Evolutionary conservation across 2,329 filamentous ascomycete genomes (phyloP).

Genomic region (Pyricularia pennisetigena): DNA sequence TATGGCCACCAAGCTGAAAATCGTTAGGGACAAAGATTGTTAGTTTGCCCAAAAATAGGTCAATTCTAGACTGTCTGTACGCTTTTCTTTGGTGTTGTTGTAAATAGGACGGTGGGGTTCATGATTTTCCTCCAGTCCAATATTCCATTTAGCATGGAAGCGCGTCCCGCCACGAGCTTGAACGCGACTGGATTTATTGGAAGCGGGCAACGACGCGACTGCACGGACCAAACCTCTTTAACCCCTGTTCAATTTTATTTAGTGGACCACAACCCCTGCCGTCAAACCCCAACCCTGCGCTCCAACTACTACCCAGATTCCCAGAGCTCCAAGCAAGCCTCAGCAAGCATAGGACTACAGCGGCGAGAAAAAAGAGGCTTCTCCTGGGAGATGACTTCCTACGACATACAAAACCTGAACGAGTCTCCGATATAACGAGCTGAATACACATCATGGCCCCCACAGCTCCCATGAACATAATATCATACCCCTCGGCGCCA

Average conservation of each 20-base stretch:
- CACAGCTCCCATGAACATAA: neutral
- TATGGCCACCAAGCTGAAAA: neutral
- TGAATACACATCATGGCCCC: neutral
- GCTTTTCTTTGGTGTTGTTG: neutral
- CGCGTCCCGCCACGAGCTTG: neutral
- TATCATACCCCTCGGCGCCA: conserved; percentile 1
- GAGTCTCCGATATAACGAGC: neutral
- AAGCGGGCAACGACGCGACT: neutral
- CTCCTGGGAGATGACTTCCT: neutral
- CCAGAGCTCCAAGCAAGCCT: neutral
- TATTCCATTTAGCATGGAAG: neutral
- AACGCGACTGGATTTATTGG: neutral
- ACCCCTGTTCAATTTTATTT: neutral
- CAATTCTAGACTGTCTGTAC: neutral
- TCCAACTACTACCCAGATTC: neutral
- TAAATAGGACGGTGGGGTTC: neutral
- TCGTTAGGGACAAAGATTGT: too few relatives aligned
- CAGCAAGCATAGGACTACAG: neutral
- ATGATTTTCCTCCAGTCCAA: neutral
- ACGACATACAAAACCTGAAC: neutral
- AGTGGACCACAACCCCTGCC: neutral
- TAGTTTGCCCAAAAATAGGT: neutral
- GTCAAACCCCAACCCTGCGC: conserved; percentile 3
- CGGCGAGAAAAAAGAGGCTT: neutral
- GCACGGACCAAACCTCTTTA: neutral